These are phyloP conservation scores for Kockovaella imperatae DNA, from an alignment of 768 basidiomycete genomes.

Conservation along the genomic window DNA sequence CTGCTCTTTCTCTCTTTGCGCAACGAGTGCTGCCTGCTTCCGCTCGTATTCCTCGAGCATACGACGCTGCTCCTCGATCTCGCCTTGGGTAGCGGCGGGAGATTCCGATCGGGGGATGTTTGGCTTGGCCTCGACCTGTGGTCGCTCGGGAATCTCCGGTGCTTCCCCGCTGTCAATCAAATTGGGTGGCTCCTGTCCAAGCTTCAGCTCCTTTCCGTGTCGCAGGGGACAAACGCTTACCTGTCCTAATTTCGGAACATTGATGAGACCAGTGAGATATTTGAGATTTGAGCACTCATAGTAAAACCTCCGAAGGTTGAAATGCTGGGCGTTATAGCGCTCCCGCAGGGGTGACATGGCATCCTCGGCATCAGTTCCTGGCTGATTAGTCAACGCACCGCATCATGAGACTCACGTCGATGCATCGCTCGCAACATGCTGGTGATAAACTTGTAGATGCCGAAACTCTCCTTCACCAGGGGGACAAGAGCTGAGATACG, in stretches of 20 bases:
- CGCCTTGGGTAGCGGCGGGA: slow-evolving; percentile 54
- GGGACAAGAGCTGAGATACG: slow-evolving; percentile 93
- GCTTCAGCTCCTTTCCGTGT: slow-evolving; percentile 7
- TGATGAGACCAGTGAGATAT: slow-evolving; percentile 93
- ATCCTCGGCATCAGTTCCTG: slow-evolving; percentile 83
- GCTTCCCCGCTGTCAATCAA: slow-evolving; percentile 69
- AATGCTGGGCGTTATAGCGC: slow-evolving; percentile 84
- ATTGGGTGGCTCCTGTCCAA: slow-evolving; percentile 86
- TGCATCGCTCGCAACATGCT: slow-evolving; percentile 98
- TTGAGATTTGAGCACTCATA: slow-evolving; percentile 99
- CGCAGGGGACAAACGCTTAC: slow-evolving; percentile 51
- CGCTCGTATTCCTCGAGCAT: slow-evolving; percentile 95
- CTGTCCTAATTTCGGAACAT: slow-evolving; percentile 92
- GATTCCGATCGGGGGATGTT: slow-evolving; percentile 57
- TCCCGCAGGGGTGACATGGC: slow-evolving; percentile 80
- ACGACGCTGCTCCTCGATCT: slow-evolving; percentile 79
- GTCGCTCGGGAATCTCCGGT: slow-evolving; percentile 80
- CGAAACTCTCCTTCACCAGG: slow-evolving; percentile 97
- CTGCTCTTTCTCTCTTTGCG: slow-evolving; percentile 75
- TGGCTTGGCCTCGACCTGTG: slow-evolving; percentile 45
- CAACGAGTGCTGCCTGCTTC: slow-evolving; percentile 78
- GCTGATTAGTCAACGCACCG: not conserved
- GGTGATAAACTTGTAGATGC: slow-evolving; percentile 97
- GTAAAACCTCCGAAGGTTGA: slow-evolving; percentile 91
- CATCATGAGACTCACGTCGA: slow-evolving; percentile 56